A percentile compares a stretch with the other conserved stretches of the same genome.
Evolutionary conservation across 805 yeast genomes (phyloP).

Genomic region (Candida montana): DNA sequence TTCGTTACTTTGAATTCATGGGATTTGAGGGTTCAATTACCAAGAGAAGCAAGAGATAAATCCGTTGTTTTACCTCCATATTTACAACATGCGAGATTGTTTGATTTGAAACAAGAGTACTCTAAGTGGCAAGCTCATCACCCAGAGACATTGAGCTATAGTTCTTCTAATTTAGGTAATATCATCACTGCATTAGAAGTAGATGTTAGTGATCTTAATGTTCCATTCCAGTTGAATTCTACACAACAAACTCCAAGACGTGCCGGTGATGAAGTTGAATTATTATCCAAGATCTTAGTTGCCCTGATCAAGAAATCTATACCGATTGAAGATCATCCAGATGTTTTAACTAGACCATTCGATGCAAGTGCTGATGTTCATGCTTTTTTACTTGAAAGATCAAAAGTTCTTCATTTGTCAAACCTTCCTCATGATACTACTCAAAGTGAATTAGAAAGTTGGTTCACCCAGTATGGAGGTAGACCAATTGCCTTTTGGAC

Average conservation of each 20-base stretch:
- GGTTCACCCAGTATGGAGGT: slow-evolving; percentile 87
- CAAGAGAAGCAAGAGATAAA: slow-evolving; percentile 77
- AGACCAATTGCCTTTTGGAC: slow-evolving; percentile 90
- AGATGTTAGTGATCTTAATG: slow-evolving; percentile 15
- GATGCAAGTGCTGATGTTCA: slow-evolving; percentile 71
- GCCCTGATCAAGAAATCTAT: slow-evolving; percentile 45
- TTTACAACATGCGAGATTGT: slow-evolving; percentile 68
- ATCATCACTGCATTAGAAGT: slow-evolving; percentile 27
- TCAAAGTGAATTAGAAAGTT: slow-evolving; percentile 82
- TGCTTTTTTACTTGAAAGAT: slow-evolving; percentile 62
- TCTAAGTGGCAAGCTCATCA: slow-evolving; percentile 63
- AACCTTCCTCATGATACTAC: slow-evolving; percentile 83
- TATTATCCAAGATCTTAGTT: slow-evolving; percentile 40
- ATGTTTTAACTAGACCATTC: slow-evolving; percentile 65
- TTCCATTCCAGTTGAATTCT: slow-evolving; percentile 15
- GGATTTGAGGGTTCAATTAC: slow-evolving; percentile 71
- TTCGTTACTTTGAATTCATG: slow-evolving; percentile 64
- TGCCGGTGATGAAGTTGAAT: slow-evolving; percentile 40
- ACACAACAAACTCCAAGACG: slow-evolving; percentile 30
- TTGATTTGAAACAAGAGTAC: slow-evolving; percentile 73
- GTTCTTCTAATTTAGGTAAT: slow-evolving; percentile 25
- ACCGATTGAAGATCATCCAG: slow-evolving; percentile 41
- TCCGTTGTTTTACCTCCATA: slow-evolving; percentile 66
- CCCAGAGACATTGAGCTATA: slow-evolving; percentile 39
- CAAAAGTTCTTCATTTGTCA: slow-evolving; percentile 73